phyloP scores from a whole-genome alignment of 2,329 filamentous ascomycete species.

The Diaporthe citri region DNA sequence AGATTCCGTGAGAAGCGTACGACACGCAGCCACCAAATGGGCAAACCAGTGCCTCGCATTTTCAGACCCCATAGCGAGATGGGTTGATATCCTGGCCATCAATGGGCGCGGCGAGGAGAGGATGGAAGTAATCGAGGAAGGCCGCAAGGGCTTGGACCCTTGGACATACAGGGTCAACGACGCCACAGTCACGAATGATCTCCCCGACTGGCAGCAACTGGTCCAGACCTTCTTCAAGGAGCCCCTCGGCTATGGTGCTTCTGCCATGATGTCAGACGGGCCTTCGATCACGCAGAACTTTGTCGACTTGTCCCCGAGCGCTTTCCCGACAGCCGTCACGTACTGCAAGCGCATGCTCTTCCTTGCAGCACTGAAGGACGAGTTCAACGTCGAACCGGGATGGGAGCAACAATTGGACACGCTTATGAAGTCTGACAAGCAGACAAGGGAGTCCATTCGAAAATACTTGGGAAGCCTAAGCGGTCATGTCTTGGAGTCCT shows the following conservation, averaged over 20 bases:
- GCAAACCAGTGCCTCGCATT: conserved; percentile 90
- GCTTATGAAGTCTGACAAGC: conserved; percentile 77
- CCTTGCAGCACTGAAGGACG: conserved; percentile 58
- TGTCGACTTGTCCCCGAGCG: conserved; percentile 58
- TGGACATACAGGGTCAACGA: conserved; percentile 64
- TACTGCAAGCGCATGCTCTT: conserved; percentile 73
- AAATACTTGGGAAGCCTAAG: conserved; percentile 62
- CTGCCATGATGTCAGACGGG: conserved; percentile 55
- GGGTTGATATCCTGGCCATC: conserved; percentile 89
- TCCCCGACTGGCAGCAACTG: conserved; percentile 67
- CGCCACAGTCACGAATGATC: conserved; percentile 51
- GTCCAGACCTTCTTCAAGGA: conserved; percentile 62
- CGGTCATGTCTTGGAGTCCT: conserved; percentile 53
- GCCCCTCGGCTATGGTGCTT: conserved; percentile 47
- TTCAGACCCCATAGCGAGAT: conserved; percentile 81
- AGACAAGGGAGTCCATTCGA: conserved; percentile 71
- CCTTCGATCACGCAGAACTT: conserved; percentile 61
- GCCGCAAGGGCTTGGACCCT: conserved; percentile 85
- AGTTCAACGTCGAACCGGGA: conserved; percentile 76
- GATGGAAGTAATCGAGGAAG: conserved; percentile 90
- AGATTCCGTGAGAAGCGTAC: conserved; percentile 76
- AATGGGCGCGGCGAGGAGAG: conserved; percentile 75
- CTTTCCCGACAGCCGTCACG: conserved; percentile 76
- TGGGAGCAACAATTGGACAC: conserved; percentile 87
- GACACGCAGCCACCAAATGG: conserved; percentile 88